These are phyloP conservation scores for Eleusine indica DNA, from an alignment of 176 grass and related monocot genomes.

Conservation along the genomic window DNA sequence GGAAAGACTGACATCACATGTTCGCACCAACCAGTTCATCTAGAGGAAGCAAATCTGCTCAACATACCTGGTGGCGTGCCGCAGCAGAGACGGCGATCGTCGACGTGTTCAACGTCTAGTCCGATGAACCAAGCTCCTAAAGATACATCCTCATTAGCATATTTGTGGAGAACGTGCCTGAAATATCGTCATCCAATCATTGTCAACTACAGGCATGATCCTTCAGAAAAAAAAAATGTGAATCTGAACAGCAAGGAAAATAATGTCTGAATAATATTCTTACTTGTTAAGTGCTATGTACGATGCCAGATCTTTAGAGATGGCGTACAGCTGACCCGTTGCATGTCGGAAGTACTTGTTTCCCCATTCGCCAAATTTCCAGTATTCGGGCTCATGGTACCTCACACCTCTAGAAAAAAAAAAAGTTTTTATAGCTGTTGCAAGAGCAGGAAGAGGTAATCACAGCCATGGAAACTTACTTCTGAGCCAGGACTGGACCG, in stretches of 20 bases:
- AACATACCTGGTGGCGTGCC: constrained; percentile 59
- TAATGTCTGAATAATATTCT: not conserved
- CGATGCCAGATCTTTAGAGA: constrained; percentile 64
- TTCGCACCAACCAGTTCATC: not conserved
- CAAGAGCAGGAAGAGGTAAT: not conserved
- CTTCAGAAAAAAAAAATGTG: not conserved
- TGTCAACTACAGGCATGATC: constrained; percentile 2
- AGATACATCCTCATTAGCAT: constrained; percentile 79
- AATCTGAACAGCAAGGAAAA: not conserved
- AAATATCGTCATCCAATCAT: constrained; percentile 9
- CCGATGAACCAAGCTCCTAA: constrained; percentile 78
- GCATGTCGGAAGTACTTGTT: constrained; percentile 70
- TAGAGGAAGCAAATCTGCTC: not conserved
- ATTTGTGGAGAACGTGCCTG: constrained; percentile 80
- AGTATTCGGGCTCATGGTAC: constrained; percentile 70
- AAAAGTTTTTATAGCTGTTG: not conserved
- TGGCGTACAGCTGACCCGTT: constrained; percentile 55
- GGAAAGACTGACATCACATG: constrained; percentile 17
- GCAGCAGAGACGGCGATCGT: constrained; percentile 68
- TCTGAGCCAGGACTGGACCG: constrained; percentile 84
- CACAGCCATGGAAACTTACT: constrained; percentile 53
- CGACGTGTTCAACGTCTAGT: constrained; percentile 61
- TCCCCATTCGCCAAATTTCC: constrained; percentile 67
- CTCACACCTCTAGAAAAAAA: constrained; percentile 47
- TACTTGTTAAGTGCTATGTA: constrained; percentile 72